A percentile compares a stretch with the other conserved stretches of the same genome.
phyloP scores from a whole-genome alignment of 371 early-diverging fungal genomes.

The Funneliformis caledonium region DNA sequence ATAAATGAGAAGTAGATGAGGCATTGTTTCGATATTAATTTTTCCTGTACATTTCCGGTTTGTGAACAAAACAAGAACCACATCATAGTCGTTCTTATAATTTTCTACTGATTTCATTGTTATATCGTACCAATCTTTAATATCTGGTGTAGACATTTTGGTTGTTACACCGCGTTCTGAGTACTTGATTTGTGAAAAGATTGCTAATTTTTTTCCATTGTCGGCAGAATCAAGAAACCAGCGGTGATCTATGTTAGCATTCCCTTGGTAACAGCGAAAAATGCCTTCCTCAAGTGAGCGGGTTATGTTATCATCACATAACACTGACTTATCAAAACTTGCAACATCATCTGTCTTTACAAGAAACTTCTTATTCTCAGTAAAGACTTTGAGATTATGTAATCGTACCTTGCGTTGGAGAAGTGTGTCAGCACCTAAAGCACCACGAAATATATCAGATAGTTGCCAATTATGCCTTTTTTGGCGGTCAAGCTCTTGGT shows the following conservation, averaged over 20 bases:
- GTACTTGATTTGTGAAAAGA: conserved; percentile 20
- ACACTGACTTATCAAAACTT: conserved; percentile 20
- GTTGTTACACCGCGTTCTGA: conserved; percentile 24
- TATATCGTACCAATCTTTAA: conserved; percentile 11
- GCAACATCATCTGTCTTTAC: background rate
- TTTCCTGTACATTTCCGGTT: conserved; percentile 7
- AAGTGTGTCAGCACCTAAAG: background rate
- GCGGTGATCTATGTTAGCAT: no score
- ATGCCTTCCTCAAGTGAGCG: conserved; percentile 14
- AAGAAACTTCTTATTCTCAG: conserved; percentile 26
- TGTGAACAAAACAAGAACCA: conserved; percentile 31
- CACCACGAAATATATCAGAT: conserved; percentile 24
- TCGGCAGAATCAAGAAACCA: no score
- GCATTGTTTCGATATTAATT: conserved; percentile 10
- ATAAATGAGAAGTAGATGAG: no score
- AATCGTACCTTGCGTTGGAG: conserved; percentile 23
- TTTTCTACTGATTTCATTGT: background rate
- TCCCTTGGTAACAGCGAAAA: background rate
- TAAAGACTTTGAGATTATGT: conserved; percentile 9
- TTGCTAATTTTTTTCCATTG: no score
- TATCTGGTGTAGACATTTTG: conserved; percentile 18
- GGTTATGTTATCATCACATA: conserved; percentile 21
- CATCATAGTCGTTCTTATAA: conserved; percentile 17
- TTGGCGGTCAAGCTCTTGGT: no score
- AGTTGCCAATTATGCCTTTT: conserved; percentile 4